Evolutionary conservation across 768 basidiomycete genomes (phyloP).

Genomic region (Tubosaeta brunneosetosa): DNA sequence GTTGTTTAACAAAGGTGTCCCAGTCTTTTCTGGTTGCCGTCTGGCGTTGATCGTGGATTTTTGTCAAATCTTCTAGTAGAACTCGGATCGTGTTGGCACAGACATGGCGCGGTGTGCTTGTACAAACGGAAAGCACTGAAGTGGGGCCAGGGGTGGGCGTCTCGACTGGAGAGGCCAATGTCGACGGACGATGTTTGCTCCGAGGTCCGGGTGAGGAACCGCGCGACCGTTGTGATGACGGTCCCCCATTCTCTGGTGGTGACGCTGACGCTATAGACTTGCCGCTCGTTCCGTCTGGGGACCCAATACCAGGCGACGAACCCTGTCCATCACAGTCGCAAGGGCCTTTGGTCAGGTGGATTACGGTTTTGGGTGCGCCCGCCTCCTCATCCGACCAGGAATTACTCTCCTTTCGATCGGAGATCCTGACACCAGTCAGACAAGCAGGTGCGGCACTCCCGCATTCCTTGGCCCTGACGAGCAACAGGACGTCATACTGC

Average conservation of each 20-base stretch:
- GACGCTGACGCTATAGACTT: conserved; percentile 11
- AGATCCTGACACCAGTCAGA: conserved; percentile 82
- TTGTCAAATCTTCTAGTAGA: conserved; percentile 72
- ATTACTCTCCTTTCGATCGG: conserved; percentile 75
- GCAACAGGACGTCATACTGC: conserved; percentile 72
- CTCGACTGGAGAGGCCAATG: conserved; percentile 30
- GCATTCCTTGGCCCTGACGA: conserved; percentile 69
- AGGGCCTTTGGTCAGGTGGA: conserved; percentile 37
- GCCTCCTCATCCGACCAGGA: conserved; percentile 70
- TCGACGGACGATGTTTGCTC: conserved; percentile 38
- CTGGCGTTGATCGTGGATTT: conserved; percentile 81
- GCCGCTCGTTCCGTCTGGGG: conserved; percentile 9
- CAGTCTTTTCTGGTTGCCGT: conserved; percentile 67
- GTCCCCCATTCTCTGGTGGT: conserved; percentile 15
- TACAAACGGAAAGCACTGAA: conserved; percentile 56
- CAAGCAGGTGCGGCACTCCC: conserved; percentile 77
- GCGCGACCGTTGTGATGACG: conserved; percentile 30
- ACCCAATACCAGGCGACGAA: neutral
- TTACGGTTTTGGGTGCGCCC: conserved; percentile 27
- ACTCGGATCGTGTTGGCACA: conserved; percentile 69
- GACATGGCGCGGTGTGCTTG: conserved; percentile 65
- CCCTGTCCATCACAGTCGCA: conserved; percentile 40
- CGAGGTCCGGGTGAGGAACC: conserved; percentile 47
- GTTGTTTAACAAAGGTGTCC: conserved; percentile 80
- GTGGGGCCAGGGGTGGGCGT: conserved; percentile 23